A percentile compares a stretch with the other conserved stretches of the same genome.
Conservation (phyloP, 192 early-diverging fungal species). For the Backusella mclennaniae region DNA sequence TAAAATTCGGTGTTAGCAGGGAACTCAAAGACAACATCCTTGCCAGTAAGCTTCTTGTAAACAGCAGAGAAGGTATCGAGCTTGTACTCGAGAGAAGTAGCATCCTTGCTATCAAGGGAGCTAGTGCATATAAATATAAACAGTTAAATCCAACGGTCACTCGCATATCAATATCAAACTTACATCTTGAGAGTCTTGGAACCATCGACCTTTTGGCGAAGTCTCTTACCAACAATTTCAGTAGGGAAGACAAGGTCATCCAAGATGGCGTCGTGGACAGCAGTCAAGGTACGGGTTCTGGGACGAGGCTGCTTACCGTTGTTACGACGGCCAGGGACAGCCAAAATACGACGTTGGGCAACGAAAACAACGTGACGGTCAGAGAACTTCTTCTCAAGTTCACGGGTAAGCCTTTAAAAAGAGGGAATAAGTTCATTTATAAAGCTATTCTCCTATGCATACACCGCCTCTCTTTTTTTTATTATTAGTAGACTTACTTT, state of each 20-base stretch:
- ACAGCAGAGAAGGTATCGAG: slow-evolving; percentile 95
- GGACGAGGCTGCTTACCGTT: slow-evolving; percentile 85
- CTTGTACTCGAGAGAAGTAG: slow-evolving; percentile 97
- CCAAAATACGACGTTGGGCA: slow-evolving; percentile 83
- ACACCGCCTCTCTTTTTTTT: not conserved
- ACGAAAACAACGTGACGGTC: slow-evolving; percentile 96
- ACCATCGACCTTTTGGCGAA: slow-evolving; percentile 95
- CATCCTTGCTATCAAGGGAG: slow-evolving; percentile 97
- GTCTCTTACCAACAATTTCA: slow-evolving; percentile 99
- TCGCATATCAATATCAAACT: not conserved
- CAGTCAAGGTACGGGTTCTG: slow-evolving; percentile 92
- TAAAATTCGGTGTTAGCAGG: slow-evolving; percentile 47
- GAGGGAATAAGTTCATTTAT: not conserved
- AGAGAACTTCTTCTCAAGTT: slow-evolving; percentile 99
- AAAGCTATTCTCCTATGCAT: not conserved
- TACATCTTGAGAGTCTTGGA: slow-evolving; percentile 89
- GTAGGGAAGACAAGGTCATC: slow-evolving; percentile 99
- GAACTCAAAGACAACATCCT: slow-evolving; percentile 99
- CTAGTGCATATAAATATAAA: not conserved
- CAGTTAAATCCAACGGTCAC: not conserved
- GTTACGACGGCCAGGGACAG: slow-evolving; percentile 90
- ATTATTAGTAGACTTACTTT: slow-evolving; percentile 37
- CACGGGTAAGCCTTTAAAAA: slow-evolving; percentile 79
- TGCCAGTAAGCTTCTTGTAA: slow-evolving; percentile 95
- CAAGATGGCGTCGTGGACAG: slow-evolving; percentile 95